Conservation (phyloP, 176 grass and related monocot genomes). For the Bothriochloa decipiens region DNA sequence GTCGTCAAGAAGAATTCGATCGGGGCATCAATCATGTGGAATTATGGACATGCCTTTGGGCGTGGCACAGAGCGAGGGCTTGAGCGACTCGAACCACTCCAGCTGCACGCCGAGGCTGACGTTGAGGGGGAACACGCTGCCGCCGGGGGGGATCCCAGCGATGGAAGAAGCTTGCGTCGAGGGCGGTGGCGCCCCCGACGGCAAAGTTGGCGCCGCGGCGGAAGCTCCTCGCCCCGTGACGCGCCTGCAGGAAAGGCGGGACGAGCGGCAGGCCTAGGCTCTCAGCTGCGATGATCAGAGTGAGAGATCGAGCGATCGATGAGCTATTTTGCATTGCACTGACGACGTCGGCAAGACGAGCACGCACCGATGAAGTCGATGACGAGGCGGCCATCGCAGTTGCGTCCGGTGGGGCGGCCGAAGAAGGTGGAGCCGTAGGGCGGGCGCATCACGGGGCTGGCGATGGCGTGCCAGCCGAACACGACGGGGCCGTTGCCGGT, state of each 20-base stretch:
- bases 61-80: constrained; percentile 49
- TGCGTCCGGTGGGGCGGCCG: too few relatives aligned
- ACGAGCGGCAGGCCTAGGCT: constrained; percentile 47
- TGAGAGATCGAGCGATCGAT: too few relatives aligned
- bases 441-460: too few relatives aligned
- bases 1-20: too few relatives aligned
- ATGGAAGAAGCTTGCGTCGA: constrained; percentile 49
- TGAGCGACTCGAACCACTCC: constrained; percentile 51
- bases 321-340: too few relatives aligned
- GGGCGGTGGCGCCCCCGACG: constrained; percentile 44
- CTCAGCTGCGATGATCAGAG: constrained; percentile 17
- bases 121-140: constrained; percentile 45
- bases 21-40: too few relatives aligned
- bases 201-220: constrained; percentile 57
- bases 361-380: too few relatives aligned
- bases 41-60: constrained; percentile 13
- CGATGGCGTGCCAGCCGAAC: too few relatives aligned
- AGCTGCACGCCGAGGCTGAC: constrained; percentile 46
- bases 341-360: too few relatives aligned
- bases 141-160: neutral
- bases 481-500: too few relatives aligned
- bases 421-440: too few relatives aligned
- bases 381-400: too few relatives aligned
- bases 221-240: constrained; percentile 5
- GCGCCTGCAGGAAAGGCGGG: constrained; percentile 30